Percentiles rank a stretch among this genome's conserved stretches.
These are phyloP conservation scores for Avena sativa DNA, from an alignment of 176 grass and related monocot genomes.

Conservation along the genomic window DNA sequence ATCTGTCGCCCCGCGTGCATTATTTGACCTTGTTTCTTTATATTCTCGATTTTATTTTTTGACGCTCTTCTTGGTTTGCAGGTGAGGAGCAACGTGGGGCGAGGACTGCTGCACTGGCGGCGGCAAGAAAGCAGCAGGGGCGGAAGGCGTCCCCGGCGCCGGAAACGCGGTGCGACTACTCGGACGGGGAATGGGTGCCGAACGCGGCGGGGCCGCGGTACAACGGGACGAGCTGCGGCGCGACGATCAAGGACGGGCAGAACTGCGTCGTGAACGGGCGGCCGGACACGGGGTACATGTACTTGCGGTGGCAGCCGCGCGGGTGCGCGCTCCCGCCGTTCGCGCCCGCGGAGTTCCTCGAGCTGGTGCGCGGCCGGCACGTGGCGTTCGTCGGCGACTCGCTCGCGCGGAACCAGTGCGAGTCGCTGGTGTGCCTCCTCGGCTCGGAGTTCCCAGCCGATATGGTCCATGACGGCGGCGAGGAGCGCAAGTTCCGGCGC, in stretches of 20 bases:
- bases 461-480: constrained; percentile 52
- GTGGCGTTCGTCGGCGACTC: constrained; percentile 85
- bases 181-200: constrained; percentile 63
- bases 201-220: constrained; percentile 48
- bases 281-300: constrained; percentile 65
- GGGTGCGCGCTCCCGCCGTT: constrained; percentile 61
- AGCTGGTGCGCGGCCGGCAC: constrained; percentile 50
- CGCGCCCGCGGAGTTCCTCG: constrained; percentile 53
- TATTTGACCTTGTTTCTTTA: too few species aligned
- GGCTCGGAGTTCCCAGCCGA: constrained; percentile 39
- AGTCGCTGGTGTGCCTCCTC: constrained; percentile 77
- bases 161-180: constrained; percentile 53
- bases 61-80: background rate
- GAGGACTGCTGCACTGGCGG: background rate
- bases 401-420: constrained; percentile 68
- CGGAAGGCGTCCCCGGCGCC: background rate
- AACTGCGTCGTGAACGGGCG: constrained; percentile 75
- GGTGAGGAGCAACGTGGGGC: background rate
- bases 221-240: constrained; percentile 67
- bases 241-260: constrained; percentile 73
- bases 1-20: background rate
- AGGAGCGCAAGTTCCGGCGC: constrained; percentile 75
- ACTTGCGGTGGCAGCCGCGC: constrained; percentile 75
- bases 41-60: too few species aligned
- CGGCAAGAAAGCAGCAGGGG: background rate